Evolutionary conservation across 1,284 basidiomycete genomes (phyloP), one percentile per base, ranked within the genome.

Genomic region (Rhodotorula sp.): DNA sequence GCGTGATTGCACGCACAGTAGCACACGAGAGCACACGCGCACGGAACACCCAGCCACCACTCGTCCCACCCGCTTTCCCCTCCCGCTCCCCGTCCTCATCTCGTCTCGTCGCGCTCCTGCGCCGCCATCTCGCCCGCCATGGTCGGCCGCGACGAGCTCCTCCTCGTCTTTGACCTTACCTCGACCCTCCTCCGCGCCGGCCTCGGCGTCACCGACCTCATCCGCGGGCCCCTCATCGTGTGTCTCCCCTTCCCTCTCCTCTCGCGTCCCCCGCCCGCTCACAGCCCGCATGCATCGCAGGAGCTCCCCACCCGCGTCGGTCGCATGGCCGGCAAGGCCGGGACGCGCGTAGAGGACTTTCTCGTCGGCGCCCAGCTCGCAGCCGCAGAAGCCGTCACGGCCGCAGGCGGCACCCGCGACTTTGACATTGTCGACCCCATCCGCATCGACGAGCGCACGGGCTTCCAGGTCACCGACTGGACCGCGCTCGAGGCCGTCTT

Each of bases 401-500:
- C 23, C 9, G 62, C 62, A 7, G 62, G 89, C 91, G 67, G 88
- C 90, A 60, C 81, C 94, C 27, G 42, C 44, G 48, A 66, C 19
- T 63, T 68, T 23, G 83, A 87, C 27, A 81, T 94, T 27, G 90
- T 88, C 55, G 94, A 91, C 90, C 93, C 95, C 1, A 93, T 97
- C 16, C 42, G 63, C 48, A 46, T 73, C 2, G 71, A 71, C 45
- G 50, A 57, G 79, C 86, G 87, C 68, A 25, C 53, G 7, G 87
- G 90, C 45, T 90, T 88, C 10, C 85, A 87, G 75, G 84, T 94
- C 59, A 84, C 83, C 54, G 91, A 97, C 80, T 97, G 91, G 89
- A 86, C 86, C n/a, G 94, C 94, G 75, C 89, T 92, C 55, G 93
- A 95, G 80, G 94, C 91, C 9, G 84, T 98, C 54, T 92, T 95